Percentiles rank a stretch among this genome's conserved stretches.
Evolutionary conservation across 2,329 filamentous ascomycete genomes (phyloP).

Genomic region (Verticillium nubilum): DNA sequence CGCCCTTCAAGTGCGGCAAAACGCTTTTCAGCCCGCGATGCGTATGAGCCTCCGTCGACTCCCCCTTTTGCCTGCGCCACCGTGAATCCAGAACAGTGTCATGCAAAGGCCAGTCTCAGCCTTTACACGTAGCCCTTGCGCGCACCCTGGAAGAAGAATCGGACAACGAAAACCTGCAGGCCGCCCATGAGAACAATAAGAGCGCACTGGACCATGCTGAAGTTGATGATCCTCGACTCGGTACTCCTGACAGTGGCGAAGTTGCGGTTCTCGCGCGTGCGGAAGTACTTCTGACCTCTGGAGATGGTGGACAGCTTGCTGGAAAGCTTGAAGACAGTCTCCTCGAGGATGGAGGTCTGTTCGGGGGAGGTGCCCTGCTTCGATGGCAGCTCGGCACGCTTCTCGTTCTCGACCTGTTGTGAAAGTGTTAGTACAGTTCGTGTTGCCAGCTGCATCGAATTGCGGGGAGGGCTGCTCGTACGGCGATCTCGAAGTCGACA

Average conservation of each 20-base stretch:
- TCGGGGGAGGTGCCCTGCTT: slow-evolving; percentile 86
- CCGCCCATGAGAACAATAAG: slow-evolving; percentile 95
- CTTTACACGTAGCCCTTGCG: slow-evolving; percentile 62
- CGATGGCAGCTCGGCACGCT: slow-evolving; percentile 72
- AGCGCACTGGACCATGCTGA: slow-evolving; percentile 85
- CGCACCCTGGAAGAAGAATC: slow-evolving; percentile 95
- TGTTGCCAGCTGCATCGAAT: neutral
- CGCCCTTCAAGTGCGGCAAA: neutral
- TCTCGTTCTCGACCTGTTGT: slow-evolving; percentile 81
- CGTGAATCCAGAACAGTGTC: neutral
- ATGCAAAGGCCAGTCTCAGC: neutral
- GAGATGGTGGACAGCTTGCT: slow-evolving; percentile 90
- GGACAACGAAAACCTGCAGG: slow-evolving; percentile 92
- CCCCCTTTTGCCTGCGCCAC: neutral
- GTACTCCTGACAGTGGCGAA: slow-evolving; percentile 97
- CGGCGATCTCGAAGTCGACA: slow-evolving; percentile 96
- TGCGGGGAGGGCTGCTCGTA: slow-evolving; percentile 39
- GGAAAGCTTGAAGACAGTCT: slow-evolving; percentile 92
- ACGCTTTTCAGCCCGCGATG: neutral
- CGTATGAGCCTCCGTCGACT: neutral
- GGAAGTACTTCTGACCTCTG: slow-evolving; percentile 98
- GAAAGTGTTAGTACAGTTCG: neutral
- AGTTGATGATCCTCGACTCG: slow-evolving; percentile 93
- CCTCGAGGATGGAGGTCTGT: slow-evolving; percentile 82
- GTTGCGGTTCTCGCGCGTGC: slow-evolving; percentile 96